Conservation (phyloP, 2,329 filamentous ascomycete genomes). For the Epicoccum sorghinum region DNA sequence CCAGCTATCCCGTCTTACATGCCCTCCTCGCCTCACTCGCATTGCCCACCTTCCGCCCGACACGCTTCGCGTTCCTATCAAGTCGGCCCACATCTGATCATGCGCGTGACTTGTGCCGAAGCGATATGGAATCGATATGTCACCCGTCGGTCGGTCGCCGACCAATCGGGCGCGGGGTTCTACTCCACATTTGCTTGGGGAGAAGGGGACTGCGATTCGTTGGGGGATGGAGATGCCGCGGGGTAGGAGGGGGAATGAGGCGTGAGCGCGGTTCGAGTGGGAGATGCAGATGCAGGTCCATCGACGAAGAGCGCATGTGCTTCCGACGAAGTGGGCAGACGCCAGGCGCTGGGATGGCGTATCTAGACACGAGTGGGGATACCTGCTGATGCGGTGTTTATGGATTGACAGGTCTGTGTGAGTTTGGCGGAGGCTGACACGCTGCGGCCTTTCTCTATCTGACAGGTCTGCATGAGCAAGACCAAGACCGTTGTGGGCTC, state of each 20-base stretch:
- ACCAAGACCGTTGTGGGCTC: too few species aligned
- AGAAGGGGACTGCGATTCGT: slow-evolving; percentile 2
- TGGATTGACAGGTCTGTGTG: not conserved
- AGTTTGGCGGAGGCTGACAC: not conserved
- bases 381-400: slow-evolving; percentile 1
- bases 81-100: slow-evolving; percentile 8
- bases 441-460: not conserved
- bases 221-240: too few species aligned
- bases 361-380: not conserved
- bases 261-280: slow-evolving; percentile 4
- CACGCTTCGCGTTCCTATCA: not conserved
- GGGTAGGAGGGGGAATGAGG: not conserved
- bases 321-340: too few species aligned
- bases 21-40: not conserved
- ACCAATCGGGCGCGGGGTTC: not conserved
- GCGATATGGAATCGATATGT: too few species aligned
- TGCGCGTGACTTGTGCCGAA: slow-evolving; percentile 14
- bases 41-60: too few species aligned
- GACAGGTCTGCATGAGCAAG: slow-evolving; percentile 4
- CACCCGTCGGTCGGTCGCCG: slow-evolving; percentile 6
- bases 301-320: not conserved
- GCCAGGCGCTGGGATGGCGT: too few species aligned
- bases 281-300: slow-evolving; percentile 4
- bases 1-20: not conserved
- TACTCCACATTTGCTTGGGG: slow-evolving; percentile 11